Percentiles rank a stretch among this genome's conserved stretches.
phyloP scores from a whole-genome alignment of 768 basidiomycete genomes.

The Lentinula lateritia region DNA sequence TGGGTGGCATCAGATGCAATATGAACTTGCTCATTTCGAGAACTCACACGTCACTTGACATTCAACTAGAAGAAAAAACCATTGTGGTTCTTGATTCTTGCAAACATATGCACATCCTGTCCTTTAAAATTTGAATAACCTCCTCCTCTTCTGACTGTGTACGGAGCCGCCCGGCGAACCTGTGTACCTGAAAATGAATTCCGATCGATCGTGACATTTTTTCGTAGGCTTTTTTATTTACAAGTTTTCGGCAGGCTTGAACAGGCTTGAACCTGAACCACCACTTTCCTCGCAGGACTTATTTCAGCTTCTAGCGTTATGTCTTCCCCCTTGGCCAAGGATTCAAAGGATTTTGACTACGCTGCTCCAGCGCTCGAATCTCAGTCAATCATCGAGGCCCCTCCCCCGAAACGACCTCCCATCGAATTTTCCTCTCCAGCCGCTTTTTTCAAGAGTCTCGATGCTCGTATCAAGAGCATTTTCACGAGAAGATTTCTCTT shows the following conservation, averaged over 20 bases:
- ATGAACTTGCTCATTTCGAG: too few relatives aligned
- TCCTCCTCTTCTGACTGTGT: too few relatives aligned
- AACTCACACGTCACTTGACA: too few relatives aligned
- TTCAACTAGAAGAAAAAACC: too few relatives aligned
- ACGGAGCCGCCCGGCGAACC: too few relatives aligned
- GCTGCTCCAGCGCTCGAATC: conserved; percentile 1
- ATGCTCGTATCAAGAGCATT: conserved; percentile 60
- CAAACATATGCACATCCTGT: too few relatives aligned
- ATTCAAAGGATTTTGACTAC: neutral
- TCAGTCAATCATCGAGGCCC: neutral
- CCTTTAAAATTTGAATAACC: too few relatives aligned
- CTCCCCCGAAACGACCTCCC: conserved; percentile 31
- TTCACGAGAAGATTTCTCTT: conserved; percentile 75
- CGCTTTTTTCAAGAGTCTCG: conserved; percentile 50
- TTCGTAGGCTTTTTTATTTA: neutral
- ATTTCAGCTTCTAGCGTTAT: neutral
- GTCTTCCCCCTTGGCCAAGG: neutral
- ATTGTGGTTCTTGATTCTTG: too few relatives aligned
- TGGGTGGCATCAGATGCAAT: too few relatives aligned
- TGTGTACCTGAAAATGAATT: neutral
- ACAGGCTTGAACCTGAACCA: neutral
- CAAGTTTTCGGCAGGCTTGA: neutral
- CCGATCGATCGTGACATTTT: neutral
- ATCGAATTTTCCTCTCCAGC: conserved; percentile 59
- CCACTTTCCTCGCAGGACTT: neutral